Percentiles rank a stretch among this genome's conserved stretches.
phyloP scores from a whole-genome alignment of 441 rosid species.

The Rhodomyrtus psidioides region DNA sequence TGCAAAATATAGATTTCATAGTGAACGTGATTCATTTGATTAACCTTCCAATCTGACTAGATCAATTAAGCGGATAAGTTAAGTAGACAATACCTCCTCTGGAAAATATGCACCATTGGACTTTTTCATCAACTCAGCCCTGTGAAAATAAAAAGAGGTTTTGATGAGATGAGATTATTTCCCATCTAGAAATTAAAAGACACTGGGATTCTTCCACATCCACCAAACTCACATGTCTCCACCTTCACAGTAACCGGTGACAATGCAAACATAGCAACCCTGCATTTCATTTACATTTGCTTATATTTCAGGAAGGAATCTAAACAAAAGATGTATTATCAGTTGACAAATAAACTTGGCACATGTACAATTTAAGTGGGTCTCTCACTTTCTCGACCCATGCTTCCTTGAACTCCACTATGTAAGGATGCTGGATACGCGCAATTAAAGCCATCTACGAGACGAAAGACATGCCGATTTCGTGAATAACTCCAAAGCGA shows the following conservation, averaged over 20 bases:
- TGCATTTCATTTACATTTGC: slow-evolving; percentile 21
- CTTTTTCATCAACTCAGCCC: slow-evolving; percentile 95
- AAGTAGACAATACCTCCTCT: slow-evolving; percentile 56
- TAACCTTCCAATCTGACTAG: not conserved
- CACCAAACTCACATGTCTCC: slow-evolving; percentile 86
- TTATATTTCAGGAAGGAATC: slow-evolving; percentile 3
- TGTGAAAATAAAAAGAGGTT: slow-evolving; percentile 19
- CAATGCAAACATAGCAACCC: slow-evolving; percentile 99
- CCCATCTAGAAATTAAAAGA: not conserved
- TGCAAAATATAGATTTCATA: slow-evolving; percentile 9
- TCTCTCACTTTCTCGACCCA: slow-evolving; percentile 94
- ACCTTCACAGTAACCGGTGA: slow-evolving; percentile 98
- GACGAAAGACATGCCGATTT: not conserved
- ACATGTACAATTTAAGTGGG: not conserved
- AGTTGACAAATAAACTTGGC: not conserved
- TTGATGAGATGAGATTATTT: not conserved
- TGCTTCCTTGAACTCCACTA: slow-evolving; percentile 93
- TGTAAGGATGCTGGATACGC: slow-evolving; percentile 77
- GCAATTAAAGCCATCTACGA: slow-evolving; percentile 87
- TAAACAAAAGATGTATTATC: slow-evolving; percentile 1
- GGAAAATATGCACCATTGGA: slow-evolving; percentile 78
- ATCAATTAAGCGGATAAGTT: not conserved
- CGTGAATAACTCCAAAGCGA: not conserved
- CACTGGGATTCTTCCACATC: not conserved
- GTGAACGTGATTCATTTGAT: not conserved